These are phyloP conservation scores for Brassica nigra DNA, from an alignment of 345 rosid genomes.

Conservation along the genomic window DNA sequence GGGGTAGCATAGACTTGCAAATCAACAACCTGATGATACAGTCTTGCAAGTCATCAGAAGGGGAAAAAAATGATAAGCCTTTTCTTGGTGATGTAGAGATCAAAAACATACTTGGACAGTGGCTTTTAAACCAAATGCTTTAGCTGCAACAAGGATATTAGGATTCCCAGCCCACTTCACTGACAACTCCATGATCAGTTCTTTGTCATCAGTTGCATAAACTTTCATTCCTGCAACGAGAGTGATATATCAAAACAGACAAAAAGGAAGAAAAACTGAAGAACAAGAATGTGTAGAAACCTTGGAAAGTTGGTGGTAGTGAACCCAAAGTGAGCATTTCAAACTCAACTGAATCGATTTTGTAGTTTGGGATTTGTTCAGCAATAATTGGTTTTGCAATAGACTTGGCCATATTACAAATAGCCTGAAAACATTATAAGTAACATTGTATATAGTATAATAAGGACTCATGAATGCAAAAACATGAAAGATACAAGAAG, in stretches of 20 bases:
- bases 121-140: conserved; percentile 87
- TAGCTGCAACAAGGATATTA: conserved; percentile 66
- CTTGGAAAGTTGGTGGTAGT: conserved; percentile 84
- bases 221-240: conserved; percentile 78
- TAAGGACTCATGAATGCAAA: conserved; percentile 15
- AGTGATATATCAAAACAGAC: neutral
- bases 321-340: conserved; percentile 83
- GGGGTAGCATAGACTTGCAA: conserved; percentile 90
- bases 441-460: conserved; percentile 6
- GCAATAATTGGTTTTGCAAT: conserved; percentile 86
- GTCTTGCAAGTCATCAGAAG: neutral
- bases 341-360: conserved; percentile 88
- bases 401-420: conserved; percentile 66
- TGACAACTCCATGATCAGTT: conserved; percentile 83
- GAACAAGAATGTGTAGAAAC: conserved; percentile 38
- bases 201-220: conserved; percentile 89
- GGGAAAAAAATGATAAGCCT: neutral
- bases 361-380: conserved; percentile 85
- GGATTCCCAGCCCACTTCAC: conserved; percentile 97
- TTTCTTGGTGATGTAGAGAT: neutral
- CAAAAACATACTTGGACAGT: conserved; percentile 68
- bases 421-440: conserved; percentile 56
- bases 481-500: conserved; percentile 20
- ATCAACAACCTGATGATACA: conserved; percentile 72
- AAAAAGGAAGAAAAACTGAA: conserved; percentile 10